phyloP scores from a whole-genome alignment of 345 rosid genomes.

The Boechera stricta region DNA sequence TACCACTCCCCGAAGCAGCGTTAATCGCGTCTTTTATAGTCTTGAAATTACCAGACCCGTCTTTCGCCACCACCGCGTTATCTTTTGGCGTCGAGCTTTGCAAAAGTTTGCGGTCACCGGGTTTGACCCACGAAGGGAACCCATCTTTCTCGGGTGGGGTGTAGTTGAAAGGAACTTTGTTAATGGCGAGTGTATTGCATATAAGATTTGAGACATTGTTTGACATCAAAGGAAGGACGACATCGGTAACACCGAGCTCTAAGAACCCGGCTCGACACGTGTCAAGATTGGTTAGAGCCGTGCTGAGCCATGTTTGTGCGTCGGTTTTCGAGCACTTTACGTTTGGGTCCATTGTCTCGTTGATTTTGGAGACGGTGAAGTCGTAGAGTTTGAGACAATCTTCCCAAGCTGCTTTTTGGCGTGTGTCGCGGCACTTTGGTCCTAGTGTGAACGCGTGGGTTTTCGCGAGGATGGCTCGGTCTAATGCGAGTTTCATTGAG shows the following conservation, averaged over 20 bases:
- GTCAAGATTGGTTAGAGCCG: conserved; percentile 86
- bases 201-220: conserved; percentile 77
- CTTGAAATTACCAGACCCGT: conserved; percentile 76
- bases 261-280: conserved; percentile 72
- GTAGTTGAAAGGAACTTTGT: conserved; percentile 57
- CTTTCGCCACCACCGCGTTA: conserved; percentile 80
- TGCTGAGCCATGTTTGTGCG: conserved; percentile 89
- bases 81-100: conserved; percentile 59
- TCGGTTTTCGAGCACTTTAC: conserved; percentile 64
- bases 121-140: conserved; percentile 78
- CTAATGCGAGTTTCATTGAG: conserved; percentile 59
- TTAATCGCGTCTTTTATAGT: conserved; percentile 70
- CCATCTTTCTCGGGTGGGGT: conserved; percentile 53
- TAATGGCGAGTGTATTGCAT: conserved; percentile 71
- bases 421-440: conserved; percentile 56
- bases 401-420: conserved; percentile 71
- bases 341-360: conserved; percentile 55
- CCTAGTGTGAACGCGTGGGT: conserved; percentile 52
- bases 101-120: conserved; percentile 78
- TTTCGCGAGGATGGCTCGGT: conserved; percentile 59
- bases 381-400: conserved; percentile 70
- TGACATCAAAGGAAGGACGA: conserved; percentile 65
- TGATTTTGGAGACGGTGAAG: conserved; percentile 54
- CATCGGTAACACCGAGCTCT: conserved; percentile 70
- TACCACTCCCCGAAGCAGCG: conserved; percentile 65